A percentile compares a stretch with the other conserved stretches of the same genome.
Conservation (phyloP, 164 flowering plant genomes). For the Kalanchoe fedtschenkoi region DNA sequence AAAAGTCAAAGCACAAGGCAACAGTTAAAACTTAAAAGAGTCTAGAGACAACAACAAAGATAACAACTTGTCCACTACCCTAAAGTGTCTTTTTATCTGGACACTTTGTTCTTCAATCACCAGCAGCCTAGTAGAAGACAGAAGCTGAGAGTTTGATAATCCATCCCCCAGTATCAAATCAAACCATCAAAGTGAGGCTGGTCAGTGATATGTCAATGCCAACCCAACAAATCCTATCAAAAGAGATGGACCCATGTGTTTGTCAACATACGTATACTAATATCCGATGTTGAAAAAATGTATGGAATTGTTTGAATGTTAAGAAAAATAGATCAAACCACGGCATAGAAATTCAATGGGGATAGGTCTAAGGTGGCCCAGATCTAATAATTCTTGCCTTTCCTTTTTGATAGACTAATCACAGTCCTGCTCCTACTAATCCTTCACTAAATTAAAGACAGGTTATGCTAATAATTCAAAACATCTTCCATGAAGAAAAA, state of each 20-base stretch:
- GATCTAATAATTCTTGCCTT: neutral
- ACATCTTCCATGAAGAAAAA: neutral
- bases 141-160: too few species aligned
- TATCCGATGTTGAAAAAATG: neutral
- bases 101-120: neutral
- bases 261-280: neutral
- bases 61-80: slow-evolving; percentile 1
- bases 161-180: too few species aligned
- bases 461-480: too few species aligned
- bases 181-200: neutral
- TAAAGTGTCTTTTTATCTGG: neutral
- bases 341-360: slow-evolving; percentile 1
- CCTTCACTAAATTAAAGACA: neutral
- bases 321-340: neutral
- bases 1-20: neutral
- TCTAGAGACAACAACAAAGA: neutral
- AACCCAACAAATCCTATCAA: neutral
- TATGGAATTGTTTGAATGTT: neutral
- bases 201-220: neutral
- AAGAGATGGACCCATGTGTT: neutral
- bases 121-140: too few species aligned
- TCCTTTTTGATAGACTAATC: neutral
- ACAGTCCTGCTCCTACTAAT: neutral
- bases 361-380: neutral
- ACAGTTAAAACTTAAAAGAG: too few species aligned